phyloP scores from a whole-genome alignment of 352 stramenopile genomes.

The Globisporangium heterothallicum region DNA sequence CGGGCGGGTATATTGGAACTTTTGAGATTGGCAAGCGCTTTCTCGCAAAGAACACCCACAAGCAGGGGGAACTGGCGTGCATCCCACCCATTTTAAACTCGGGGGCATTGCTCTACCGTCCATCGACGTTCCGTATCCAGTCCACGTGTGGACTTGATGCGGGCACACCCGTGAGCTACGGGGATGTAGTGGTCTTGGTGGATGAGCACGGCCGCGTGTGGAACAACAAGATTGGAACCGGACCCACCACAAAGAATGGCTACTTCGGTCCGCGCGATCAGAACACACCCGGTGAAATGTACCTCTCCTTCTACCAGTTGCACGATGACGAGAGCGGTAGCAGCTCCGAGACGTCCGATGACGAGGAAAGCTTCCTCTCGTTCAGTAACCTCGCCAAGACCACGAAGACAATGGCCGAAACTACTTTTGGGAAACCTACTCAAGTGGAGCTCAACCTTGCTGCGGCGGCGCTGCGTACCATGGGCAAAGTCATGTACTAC shows the following conservation, averaged over 20 bases:
- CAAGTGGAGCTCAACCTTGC: conserved; percentile 52
- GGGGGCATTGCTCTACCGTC: conserved; percentile 32
- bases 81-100: conserved; percentile 45
- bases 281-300: conserved; percentile 75
- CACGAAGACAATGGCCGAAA: conserved; percentile 65
- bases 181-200: conserved; percentile 77
- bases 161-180: conserved; percentile 71
- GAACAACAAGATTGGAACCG: conserved; percentile 85
- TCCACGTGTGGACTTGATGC: conserved; percentile 50
- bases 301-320: conserved; percentile 71
- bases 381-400: conserved; percentile 52
- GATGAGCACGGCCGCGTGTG: conserved; percentile 58
- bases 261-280: conserved; percentile 70
- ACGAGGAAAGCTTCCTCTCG: conserved; percentile 62
- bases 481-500: conserved; percentile 75
- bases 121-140: conserved; percentile 61
- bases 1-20: conserved; percentile 62
- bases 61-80: conserved; percentile 62
- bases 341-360: conserved; percentile 52
- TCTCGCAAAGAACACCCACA: conserved; percentile 53
- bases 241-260: conserved; percentile 69
- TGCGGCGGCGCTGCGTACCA: conserved; percentile 39
- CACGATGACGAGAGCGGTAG: conserved; percentile 29
- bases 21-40: conserved; percentile 65
- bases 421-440: conserved; percentile 55